These are phyloP conservation scores for Orobanche coerulescens DNA, from an alignment of 257 asterid genomes.

Conservation along the genomic window DNA sequence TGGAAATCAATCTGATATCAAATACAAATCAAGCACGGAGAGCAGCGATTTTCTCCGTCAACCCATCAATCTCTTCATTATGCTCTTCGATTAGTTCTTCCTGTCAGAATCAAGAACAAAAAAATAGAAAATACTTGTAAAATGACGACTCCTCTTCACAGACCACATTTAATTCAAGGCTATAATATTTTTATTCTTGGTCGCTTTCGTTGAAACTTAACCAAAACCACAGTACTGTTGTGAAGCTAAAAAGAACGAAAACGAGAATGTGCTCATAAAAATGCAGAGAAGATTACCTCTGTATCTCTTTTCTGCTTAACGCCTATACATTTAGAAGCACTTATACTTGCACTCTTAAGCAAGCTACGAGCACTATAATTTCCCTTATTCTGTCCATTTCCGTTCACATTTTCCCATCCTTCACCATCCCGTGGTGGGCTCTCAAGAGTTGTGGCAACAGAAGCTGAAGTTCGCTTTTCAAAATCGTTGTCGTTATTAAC, in stretches of 20 bases:
- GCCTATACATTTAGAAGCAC: slow-evolving; percentile 77
- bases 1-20: background rate
- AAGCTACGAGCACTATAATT: slow-evolving; percentile 71
- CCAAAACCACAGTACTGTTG: background rate
- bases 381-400: slow-evolving; percentile 33
- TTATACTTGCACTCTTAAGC: slow-evolving; percentile 90
- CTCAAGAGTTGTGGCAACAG: slow-evolving; percentile 59
- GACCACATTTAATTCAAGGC: no score
- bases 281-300: slow-evolving; percentile 44
- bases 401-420: slow-evolving; percentile 32
- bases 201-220: no score
- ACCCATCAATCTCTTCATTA: slow-evolving; percentile 40
- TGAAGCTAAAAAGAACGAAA: background rate
- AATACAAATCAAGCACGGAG: slow-evolving; percentile 29
- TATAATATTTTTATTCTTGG: no score
- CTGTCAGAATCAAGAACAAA: slow-evolving; percentile 23
- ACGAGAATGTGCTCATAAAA: background rate
- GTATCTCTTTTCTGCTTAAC: slow-evolving; percentile 43
- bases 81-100: slow-evolving; percentile 35
- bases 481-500: slow-evolving; percentile 35
- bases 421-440: slow-evolving; percentile 49
- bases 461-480: slow-evolving; percentile 54
- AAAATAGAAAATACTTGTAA: background rate
- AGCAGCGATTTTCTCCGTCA: slow-evolving; percentile 41
- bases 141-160: background rate